Conservation (phyloP, 2,329 filamentous ascomycete species). For the Tothia fuscella region DNA sequence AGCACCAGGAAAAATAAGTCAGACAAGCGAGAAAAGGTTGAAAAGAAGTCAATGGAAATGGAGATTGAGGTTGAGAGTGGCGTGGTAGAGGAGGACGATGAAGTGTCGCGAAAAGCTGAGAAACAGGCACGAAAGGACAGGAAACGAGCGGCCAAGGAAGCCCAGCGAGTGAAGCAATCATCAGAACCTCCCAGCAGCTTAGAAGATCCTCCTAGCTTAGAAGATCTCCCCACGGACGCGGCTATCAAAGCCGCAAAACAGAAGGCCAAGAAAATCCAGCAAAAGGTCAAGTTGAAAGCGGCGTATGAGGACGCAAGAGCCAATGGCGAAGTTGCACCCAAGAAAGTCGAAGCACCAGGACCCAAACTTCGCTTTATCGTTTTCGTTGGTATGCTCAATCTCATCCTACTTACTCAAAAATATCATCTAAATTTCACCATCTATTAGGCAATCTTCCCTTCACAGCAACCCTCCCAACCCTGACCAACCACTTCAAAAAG, state of each 20-base stretch:
- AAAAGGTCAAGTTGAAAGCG: neutral
- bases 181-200: neutral
- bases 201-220: too few relatives aligned
- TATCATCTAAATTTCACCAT: slow-evolving; percentile 14
- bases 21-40: slow-evolving; percentile 2
- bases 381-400: slow-evolving; percentile 51
- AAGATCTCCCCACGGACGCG: neutral
- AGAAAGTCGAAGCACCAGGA: slow-evolving; percentile 3
- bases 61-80: neutral
- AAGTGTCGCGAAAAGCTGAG: too few relatives aligned
- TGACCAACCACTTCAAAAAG: slow-evolving; percentile 66
- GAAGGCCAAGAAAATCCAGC: slow-evolving; percentile 3
- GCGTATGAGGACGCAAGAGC: neutral
- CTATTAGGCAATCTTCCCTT: slow-evolving; percentile 72
- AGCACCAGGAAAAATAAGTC: slow-evolving; percentile 2
- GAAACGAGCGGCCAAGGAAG: neutral
- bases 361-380: slow-evolving; percentile 51
- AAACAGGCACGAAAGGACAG: slow-evolving; percentile 6
- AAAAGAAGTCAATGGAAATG: neutral
- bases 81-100: neutral
- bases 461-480: slow-evolving; percentile 57
- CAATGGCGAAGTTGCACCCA: neutral
- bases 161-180: neutral
- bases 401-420: neutral
- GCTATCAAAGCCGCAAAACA: slow-evolving; percentile 2